phyloP scores from a whole-genome alignment of 306 rosid genomes.

The Sicyos baderoa region DNA sequence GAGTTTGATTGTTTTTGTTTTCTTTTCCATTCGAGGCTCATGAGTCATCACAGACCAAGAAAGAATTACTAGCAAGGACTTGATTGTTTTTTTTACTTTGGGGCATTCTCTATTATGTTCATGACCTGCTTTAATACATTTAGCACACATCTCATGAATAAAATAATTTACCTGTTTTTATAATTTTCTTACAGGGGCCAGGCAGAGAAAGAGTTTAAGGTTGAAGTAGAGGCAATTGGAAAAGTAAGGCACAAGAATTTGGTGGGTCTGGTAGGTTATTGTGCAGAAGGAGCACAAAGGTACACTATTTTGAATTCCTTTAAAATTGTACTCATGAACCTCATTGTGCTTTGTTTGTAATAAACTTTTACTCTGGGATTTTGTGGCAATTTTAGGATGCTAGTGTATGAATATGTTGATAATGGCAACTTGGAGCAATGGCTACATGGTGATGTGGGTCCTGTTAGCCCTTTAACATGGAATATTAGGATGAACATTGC shows the following conservation, averaged over 20 bases:
- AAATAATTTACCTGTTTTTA: conserved; percentile 20
- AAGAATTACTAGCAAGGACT: neutral
- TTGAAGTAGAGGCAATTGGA: conserved; percentile 98
- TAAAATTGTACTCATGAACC: neutral
- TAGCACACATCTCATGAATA: neutral
- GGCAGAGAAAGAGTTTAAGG: conserved; percentile 91
- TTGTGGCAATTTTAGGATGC: conserved; percentile 53
- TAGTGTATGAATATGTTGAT: conserved; percentile 82
- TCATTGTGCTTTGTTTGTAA: neutral
- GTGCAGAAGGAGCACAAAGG: conserved; percentile 90
- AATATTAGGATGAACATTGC: conserved; percentile 80
- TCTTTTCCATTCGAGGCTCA: neutral
- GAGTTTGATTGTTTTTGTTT: neutral
- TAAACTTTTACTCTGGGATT: neutral
- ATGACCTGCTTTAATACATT: conserved; percentile 10
- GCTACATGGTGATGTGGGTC: conserved; percentile 94
- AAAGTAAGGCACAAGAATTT: conserved; percentile 94
- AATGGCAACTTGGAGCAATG: conserved; percentile 98
- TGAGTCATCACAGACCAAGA: neutral
- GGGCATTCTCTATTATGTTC: conserved; percentile 10
- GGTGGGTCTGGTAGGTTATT: conserved; percentile 85
- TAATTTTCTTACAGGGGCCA: conserved; percentile 58
- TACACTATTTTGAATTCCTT: conserved; percentile 25
- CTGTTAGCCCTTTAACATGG: conserved; percentile 88
- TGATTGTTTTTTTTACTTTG: neutral